These are phyloP conservation scores for Aspergillus costaricaensis DNA, from an alignment of 2,329 filamentous ascomycete genomes.

Conservation along the genomic window DNA sequence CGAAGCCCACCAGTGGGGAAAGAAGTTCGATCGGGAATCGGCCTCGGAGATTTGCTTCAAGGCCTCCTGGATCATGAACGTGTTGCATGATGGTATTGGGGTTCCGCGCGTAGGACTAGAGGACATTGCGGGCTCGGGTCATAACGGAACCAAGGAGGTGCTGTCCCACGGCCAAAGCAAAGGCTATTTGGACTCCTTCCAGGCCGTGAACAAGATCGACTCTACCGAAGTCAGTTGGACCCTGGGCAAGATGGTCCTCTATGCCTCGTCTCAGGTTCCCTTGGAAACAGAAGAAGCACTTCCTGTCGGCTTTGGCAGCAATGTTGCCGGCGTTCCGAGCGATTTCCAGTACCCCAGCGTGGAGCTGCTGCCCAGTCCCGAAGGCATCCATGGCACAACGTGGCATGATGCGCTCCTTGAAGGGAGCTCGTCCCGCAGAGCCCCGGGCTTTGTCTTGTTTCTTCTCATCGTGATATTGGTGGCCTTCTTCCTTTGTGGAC, in stretches of 20 bases:
- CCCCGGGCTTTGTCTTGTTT: conserved; percentile 76
- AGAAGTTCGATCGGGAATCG: conserved; percentile 71
- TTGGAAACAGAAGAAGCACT: conserved; percentile 61
- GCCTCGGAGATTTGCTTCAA: conserved; percentile 95
- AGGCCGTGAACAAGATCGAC: conserved; percentile 88
- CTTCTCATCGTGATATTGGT: conserved; percentile 70
- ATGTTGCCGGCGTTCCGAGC: conserved; percentile 64
- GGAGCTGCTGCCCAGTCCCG: conserved; percentile 36
- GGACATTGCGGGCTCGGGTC: conserved; percentile 52
- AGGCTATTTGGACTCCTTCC: conserved; percentile 81
- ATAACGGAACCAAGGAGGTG: conserved; percentile 73
- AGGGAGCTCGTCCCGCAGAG: conserved; percentile 65
- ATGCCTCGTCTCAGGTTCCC: conserved; percentile 85
- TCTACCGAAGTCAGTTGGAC: conserved; percentile 96
- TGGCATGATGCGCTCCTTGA: conserved; percentile 66
- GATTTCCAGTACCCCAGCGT: conserved; percentile 78
- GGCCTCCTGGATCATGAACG: conserved; percentile 94
- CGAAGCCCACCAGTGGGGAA: conserved; percentile 67
- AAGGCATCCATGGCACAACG: conserved; percentile 48
- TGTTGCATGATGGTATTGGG: conserved; percentile 93
- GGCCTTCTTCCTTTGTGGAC: conserved; percentile 74
- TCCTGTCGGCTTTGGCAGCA: conserved; percentile 91
- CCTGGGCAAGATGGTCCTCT: conserved; percentile 91
- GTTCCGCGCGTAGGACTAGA: conserved; percentile 84
- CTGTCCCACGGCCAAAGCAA: conserved; percentile 69